These are phyloP conservation scores for Paracoccidioides brasiliensis DNA, from an alignment of 2,329 filamentous ascomycete species.

Conservation along the genomic window DNA sequence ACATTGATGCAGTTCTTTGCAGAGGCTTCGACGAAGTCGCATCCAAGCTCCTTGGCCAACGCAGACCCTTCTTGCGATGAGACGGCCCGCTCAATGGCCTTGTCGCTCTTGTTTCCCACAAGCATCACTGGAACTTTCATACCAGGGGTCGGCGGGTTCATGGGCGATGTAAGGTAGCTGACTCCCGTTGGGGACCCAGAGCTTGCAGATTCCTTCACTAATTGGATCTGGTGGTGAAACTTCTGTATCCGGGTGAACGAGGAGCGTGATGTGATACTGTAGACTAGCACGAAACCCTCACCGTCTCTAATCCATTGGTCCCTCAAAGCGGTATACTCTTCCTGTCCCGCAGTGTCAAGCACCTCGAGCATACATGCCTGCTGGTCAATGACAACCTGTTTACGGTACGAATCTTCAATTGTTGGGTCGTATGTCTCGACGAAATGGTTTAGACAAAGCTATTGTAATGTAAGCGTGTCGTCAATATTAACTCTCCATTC, in stretches of 20 bases:
- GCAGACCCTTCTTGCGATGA: constrained; percentile 93
- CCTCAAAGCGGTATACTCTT: constrained; percentile 92
- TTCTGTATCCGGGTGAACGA: constrained; percentile 90
- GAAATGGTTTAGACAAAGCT: constrained; percentile 96
- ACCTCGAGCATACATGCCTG: constrained; percentile 92
- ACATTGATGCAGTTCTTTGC: constrained; percentile 98
- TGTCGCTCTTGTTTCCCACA: constrained; percentile 96
- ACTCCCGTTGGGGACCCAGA: constrained; percentile 42
- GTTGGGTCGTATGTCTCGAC: constrained; percentile 74
- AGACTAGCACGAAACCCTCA: constrained; percentile 93
- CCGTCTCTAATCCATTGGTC: constrained; percentile 98
- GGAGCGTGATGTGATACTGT: constrained; percentile 93
- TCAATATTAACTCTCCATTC: background rate
- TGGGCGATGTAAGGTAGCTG: constrained; percentile 37
- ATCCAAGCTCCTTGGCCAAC: constrained; percentile 79
- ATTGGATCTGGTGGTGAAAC: constrained; percentile 92
- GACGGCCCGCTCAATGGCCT: constrained; percentile 89
- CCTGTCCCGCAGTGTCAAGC: constrained; percentile 91
- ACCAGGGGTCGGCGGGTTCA: constrained; percentile 35
- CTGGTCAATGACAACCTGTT: constrained; percentile 70
- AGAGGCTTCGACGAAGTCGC: constrained; percentile 92
- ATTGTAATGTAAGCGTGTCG: constrained; percentile 9
- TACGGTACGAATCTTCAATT: constrained; percentile 56
- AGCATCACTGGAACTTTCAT: constrained; percentile 88
- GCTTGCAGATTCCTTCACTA: constrained; percentile 75